Percentiles rank a stretch among this genome's conserved stretches.
These are phyloP conservation scores for Xylaria sp. DNA, from an alignment of 2,329 filamentous ascomycete genomes.

Conservation along the genomic window DNA sequence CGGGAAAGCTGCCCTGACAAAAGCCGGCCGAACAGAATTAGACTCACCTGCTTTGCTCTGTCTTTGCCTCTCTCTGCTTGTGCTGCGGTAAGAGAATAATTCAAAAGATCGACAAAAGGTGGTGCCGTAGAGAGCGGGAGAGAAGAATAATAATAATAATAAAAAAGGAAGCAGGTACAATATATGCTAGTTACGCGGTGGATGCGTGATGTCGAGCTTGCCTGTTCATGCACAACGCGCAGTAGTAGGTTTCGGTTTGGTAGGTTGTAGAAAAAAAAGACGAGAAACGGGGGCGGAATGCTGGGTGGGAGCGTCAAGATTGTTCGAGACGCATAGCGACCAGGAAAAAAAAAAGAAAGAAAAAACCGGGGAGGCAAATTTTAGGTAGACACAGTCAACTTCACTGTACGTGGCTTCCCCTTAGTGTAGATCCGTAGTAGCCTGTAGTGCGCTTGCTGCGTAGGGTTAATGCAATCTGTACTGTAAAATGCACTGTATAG, in stretches of 20 bases:
- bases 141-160: background rate
- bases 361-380: conserved; percentile 46
- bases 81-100: conserved; percentile 1
- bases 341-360: conserved; percentile 35
- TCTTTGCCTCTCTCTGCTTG: background rate
- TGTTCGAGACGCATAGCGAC: conserved; percentile 22
- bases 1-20: conserved; percentile 11
- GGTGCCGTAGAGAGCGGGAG: background rate
- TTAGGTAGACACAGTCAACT: conserved; percentile 23
- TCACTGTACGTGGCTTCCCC: conserved; percentile 11
- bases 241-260: conserved; percentile 14
- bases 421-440: background rate
- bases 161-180: background rate
- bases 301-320: conserved; percentile 5
- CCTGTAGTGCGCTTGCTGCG: background rate
- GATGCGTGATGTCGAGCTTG: conserved; percentile 17
- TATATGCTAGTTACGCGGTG: background rate
- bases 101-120: background rate
- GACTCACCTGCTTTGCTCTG: conserved; percentile 20
- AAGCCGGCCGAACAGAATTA: conserved; percentile 9
- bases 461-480: background rate
- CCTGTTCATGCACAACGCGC: conserved; percentile 36
- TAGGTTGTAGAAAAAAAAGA: conserved; percentile 16
- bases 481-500: background rate
- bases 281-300: conserved; percentile 28